Evolutionary conservation across 1,284 basidiomycete species (phyloP).

Genomic region (Hypsizygus ulmarius): DNA sequence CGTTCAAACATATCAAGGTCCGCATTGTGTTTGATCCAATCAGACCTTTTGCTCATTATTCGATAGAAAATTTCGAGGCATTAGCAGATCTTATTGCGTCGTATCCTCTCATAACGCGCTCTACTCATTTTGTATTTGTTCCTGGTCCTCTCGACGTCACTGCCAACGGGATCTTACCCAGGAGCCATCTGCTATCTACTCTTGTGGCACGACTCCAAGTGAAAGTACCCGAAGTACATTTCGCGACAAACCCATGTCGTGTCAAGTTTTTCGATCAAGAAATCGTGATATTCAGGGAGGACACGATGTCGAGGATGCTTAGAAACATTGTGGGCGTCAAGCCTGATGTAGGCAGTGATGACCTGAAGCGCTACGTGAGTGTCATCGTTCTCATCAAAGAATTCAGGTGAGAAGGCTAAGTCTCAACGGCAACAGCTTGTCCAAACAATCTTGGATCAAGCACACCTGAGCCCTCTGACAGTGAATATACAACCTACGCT

Average conservation of each 20-base stretch:
- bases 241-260: slow-evolving; percentile 92
- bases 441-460: slow-evolving; percentile 90
- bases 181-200: slow-evolving; percentile 73
- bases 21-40: slow-evolving; percentile 7
- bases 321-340: slow-evolving; percentile 89
- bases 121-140: slow-evolving; percentile 90
- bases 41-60: neutral
- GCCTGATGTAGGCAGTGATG: slow-evolving; percentile 67
- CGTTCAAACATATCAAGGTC: slow-evolving; percentile 83
- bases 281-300: slow-evolving; percentile 91
- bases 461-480: slow-evolving; percentile 85
- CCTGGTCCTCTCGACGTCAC: slow-evolving; percentile 92
- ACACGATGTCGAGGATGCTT: slow-evolving; percentile 92
- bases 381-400: neutral
- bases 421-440: slow-evolving; percentile 62
- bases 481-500: slow-evolving; percentile 83
- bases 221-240: slow-evolving; percentile 75
- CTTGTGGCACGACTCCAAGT: slow-evolving; percentile 68
- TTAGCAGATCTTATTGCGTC: slow-evolving; percentile 82
- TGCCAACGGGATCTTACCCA: slow-evolving; percentile 74
- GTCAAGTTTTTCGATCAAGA: slow-evolving; percentile 96
- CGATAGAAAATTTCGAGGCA: slow-evolving; percentile 78
- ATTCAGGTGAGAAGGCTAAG: neutral
- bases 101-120: slow-evolving; percentile 74
- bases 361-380: slow-evolving; percentile 85